Evolutionary conservation across 805 yeast genomes (phyloP), one percentile per base, ranked within the genome.

Genomic region (Ogataea pilisensis): DNA sequence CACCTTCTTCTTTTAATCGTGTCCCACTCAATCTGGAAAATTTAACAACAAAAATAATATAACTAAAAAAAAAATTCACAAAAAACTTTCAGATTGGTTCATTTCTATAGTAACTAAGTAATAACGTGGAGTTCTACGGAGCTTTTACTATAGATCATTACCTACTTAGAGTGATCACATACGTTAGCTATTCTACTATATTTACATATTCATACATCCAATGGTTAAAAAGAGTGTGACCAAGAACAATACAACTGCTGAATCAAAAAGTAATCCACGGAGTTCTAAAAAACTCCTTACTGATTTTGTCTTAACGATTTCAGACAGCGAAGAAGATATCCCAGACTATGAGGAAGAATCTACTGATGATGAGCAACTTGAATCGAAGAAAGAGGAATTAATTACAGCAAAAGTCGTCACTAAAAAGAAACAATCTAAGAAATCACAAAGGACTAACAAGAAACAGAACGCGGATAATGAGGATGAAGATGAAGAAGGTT

Each of bases 271-370:
- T 22, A n/a, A n/a, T n/a, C n/a, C n/a, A n/a, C n/a, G 26, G 21
- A 11, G 17, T 22, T 19, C 28, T 27, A 43, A 38, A 37, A 34
- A 31, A 28, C 31, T 44, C 14, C 38, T 46, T 16, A 40, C 67
- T 46, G 90, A 82, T 51, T 80, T 85, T 53, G 77, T 85, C 24
- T 75, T 79, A 44, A 87, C 95, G 0, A 84, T 87, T 40, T 75
- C 80, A 19, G 91, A 85, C 51, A 78, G 85, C 51, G 95, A 85
- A 53, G 80, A 81, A 12, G 90, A 82, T 39, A 73, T 73, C 20
- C 66, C 68, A 17, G 59, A 65, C 45, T 46, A 54, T 37, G 69
- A 65, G 35, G 58, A 52, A 36, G 66, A 56, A 20, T 44, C 74
- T 14, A 75, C 79, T 24, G 76, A 72, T 22, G 80, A 73, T 21